Conservation (phyloP, 345 rosid species). For the Firmiana major region DNA sequence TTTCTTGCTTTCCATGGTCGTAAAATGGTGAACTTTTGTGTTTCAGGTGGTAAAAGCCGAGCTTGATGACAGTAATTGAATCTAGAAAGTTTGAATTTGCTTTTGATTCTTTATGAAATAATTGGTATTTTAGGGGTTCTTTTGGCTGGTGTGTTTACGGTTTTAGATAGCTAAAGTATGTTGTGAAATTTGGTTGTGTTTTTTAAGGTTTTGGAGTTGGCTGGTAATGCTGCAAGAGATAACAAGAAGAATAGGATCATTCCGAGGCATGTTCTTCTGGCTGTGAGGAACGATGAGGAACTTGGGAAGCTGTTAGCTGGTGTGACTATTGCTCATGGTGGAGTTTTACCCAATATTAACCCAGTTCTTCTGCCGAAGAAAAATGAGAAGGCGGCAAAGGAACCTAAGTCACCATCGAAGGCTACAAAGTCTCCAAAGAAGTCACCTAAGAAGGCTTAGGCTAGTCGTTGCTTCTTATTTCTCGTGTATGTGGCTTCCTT, state of each 20-base stretch:
- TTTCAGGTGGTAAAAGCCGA: not conserved
- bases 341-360: slow-evolving; percentile 69
- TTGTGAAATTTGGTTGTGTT: too few relatives aligned
- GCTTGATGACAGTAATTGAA: not conserved
- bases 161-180: not conserved
- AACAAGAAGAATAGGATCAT: slow-evolving; percentile 74
- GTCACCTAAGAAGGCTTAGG: slow-evolving; percentile 58
- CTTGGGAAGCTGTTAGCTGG: slow-evolving; percentile 62
- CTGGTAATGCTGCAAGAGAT: slow-evolving; percentile 73
- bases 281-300: slow-evolving; percentile 73
- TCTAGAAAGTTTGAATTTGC: not conserved
- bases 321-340: slow-evolving; percentile 80
- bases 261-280: slow-evolving; percentile 60
- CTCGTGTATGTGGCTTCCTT: slow-evolving; percentile 11
- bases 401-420: slow-evolving; percentile 63
- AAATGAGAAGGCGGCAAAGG: slow-evolving; percentile 39
- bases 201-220: slow-evolving; percentile 59
- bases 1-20: not conserved
- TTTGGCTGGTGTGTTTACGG: not conserved
- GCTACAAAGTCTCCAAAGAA: slow-evolving; percentile 71
- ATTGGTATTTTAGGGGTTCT: not conserved
- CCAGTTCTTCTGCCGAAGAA: slow-evolving; percentile 67
- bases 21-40: not conserved
- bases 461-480: not conserved
- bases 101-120: not conserved